Conservation (phyloP, 139 green algal species). For the Deuterostichococcus epilithicus region DNA sequence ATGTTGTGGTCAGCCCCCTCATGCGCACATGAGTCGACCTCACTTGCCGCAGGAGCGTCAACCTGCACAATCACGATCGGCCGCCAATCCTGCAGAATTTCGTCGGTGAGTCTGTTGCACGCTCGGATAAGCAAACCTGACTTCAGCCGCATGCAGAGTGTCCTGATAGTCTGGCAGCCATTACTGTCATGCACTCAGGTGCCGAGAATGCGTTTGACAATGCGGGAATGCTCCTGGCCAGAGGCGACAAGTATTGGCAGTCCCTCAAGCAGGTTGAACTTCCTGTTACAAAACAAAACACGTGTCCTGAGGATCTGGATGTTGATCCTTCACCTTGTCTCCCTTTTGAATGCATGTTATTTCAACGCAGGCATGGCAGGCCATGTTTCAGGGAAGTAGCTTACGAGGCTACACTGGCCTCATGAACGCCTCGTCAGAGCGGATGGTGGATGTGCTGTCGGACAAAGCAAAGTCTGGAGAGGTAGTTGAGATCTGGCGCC, state of each 20-base stretch:
- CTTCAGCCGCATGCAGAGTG: too few relatives aligned
- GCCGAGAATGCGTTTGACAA: background rate
- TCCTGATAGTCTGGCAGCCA: too few relatives aligned
- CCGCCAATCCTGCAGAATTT: background rate
- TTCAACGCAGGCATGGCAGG: background rate
- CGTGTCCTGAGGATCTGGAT: too few relatives aligned
- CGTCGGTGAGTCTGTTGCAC: background rate
- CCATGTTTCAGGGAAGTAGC: background rate
- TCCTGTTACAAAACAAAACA: too few relatives aligned
- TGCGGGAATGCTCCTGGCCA: background rate
- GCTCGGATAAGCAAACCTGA: too few relatives aligned
- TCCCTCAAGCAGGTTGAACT: background rate
- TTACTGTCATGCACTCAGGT: too few relatives aligned
- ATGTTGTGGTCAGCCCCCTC: too few relatives aligned
- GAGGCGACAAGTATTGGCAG: background rate
- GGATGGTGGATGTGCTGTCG: slow-evolving; percentile 29
- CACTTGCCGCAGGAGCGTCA: background rate
- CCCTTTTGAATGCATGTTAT: too few relatives aligned
- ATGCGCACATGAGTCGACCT: too few relatives aligned
- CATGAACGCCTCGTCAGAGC: slow-evolving; percentile 31
- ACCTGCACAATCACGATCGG: background rate
- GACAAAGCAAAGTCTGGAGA: slow-evolving; percentile 11
- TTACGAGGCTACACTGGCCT: slow-evolving; percentile 36
- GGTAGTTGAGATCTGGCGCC: slow-evolving; percentile 37
- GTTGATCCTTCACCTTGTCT: too few relatives aligned